Evolutionary conservation across 139 green algal genomes (phyloP).

Genomic region (Raphidocelis subcapitata): DNA sequence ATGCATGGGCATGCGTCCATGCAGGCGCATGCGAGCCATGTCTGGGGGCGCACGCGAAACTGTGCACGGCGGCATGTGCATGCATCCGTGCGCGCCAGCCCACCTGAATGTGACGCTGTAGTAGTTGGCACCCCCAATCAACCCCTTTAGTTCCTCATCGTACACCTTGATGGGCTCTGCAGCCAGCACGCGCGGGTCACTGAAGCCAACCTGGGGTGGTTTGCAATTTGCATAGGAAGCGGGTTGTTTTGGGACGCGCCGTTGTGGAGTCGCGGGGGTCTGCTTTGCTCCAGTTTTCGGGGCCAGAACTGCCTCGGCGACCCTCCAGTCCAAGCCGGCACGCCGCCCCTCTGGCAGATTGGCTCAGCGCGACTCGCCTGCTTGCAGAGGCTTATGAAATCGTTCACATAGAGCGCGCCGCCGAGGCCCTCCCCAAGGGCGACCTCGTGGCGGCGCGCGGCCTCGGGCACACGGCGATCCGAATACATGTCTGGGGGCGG

Average conservation of each 20-base stretch:
- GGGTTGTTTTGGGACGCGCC: no score
- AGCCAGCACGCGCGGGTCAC: slow-evolving; percentile 74
- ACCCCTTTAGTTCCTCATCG: slow-evolving; percentile 66
- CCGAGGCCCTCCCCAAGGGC: slow-evolving; percentile 92
- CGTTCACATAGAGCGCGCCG: slow-evolving; percentile 90
- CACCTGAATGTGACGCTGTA: slow-evolving; percentile 91
- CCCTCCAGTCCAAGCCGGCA: not conserved
- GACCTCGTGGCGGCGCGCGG: slow-evolving; percentile 49
- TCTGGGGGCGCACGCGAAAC: not conserved
- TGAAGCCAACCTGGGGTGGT: slow-evolving; percentile 74
- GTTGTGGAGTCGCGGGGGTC: no score
- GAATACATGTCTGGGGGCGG: slow-evolving; percentile 84
- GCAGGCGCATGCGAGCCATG: not conserved
- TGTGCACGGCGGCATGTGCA: not conserved
- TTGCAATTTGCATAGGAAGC: not conserved
- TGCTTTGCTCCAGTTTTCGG: no score
- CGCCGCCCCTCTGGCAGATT: not conserved
- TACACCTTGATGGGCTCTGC: slow-evolving; percentile 62
- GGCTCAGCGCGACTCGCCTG: not conserved
- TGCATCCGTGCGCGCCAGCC: not conserved
- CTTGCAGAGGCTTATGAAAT: slow-evolving; percentile 80
- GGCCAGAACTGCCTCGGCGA: not conserved
- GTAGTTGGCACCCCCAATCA: slow-evolving; percentile 89
- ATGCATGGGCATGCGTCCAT: not conserved
- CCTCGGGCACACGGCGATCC: slow-evolving; percentile 71